A percentile compares a stretch with the other conserved stretches of the same genome.
Conservation (phyloP, 805 yeast species). For the Wickerhamiella siamensis region DNA sequence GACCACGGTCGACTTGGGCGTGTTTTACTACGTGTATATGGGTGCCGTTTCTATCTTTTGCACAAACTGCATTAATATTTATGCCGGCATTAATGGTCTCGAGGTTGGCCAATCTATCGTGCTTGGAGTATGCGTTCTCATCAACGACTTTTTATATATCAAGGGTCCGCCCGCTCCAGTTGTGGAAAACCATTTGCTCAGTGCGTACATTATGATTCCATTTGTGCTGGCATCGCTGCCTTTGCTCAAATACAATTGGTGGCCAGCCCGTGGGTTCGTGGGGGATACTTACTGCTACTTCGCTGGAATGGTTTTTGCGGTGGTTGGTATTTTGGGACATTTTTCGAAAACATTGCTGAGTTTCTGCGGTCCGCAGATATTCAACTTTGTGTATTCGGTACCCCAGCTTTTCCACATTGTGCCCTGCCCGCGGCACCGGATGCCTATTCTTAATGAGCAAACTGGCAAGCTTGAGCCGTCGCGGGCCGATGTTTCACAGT, state of each 20-base stretch:
- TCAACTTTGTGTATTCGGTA: constrained; percentile 78
- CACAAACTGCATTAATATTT: constrained; percentile 88
- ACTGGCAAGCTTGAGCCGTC: constrained; percentile 72
- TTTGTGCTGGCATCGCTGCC: constrained; percentile 74
- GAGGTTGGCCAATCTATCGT: constrained; percentile 93
- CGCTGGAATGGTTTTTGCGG: constrained; percentile 97
- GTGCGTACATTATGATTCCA: constrained; percentile 68
- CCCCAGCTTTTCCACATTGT: constrained; percentile 81
- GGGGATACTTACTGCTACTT: constrained; percentile 98
- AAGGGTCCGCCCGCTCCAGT: constrained; percentile 38
- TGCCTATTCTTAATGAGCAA: constrained; percentile 58
- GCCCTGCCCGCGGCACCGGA: constrained; percentile 90
- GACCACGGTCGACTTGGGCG: constrained; percentile 54
- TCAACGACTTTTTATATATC: constrained; percentile 64
- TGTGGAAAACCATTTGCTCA: constrained; percentile 66
- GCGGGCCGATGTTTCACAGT: constrained; percentile 22
- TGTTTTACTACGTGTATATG: constrained; percentile 78
- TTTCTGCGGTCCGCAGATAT: constrained; percentile 79
- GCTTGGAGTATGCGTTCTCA: constrained; percentile 50
- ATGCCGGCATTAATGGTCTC: constrained; percentile 92
- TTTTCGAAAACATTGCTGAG: constrained; percentile 83
- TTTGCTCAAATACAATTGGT: constrained; percentile 68
- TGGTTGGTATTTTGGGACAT: constrained; percentile 90
- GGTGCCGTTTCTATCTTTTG: constrained; percentile 81
- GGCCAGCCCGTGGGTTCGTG: constrained; percentile 84